These are phyloP conservation scores for Nitzschia putrida DNA, from an alignment of 108 stramenopile genomes.

Conservation along the genomic window DNA sequence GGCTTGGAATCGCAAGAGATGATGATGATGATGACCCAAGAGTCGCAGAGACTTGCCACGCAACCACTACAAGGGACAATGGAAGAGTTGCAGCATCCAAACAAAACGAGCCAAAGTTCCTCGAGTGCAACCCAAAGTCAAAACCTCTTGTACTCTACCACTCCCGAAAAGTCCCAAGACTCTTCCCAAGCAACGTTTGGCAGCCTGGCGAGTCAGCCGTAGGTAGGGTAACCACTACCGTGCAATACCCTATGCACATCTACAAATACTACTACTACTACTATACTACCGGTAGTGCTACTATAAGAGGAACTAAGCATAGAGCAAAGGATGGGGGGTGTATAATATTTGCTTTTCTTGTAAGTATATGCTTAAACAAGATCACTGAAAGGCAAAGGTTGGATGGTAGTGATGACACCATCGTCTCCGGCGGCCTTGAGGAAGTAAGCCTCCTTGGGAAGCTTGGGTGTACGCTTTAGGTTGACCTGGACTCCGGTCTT, in stretches of 20 bases:
- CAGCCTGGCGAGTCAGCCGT: not conserved
- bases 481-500: constrained; percentile 82
- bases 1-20: too few species aligned
- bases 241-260: too few species aligned
- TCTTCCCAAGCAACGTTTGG: not conserved
- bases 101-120: too few species aligned
- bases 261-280: too few species aligned
- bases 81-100: too few species aligned
- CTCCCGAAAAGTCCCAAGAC: constrained; percentile 5
- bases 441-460: constrained; percentile 95
- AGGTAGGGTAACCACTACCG: too few species aligned
- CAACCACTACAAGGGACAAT: too few species aligned
- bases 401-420: constrained; percentile 86
- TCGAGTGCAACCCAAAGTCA: not conserved
- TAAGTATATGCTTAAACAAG: constrained; percentile 69
- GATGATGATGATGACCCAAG: too few species aligned
- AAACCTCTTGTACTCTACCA: constrained; percentile 9
- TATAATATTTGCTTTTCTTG: not conserved
- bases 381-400: constrained; percentile 91
- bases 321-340: not conserved
- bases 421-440: constrained; percentile 65
- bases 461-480: constrained; percentile 92
- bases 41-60: too few species aligned
- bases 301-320: not conserved
- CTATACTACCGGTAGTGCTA: too few species aligned